Base-by-base conservation (phyloP, 1,139 yeast species). In the Hyphopichia pseudoburtonii region DNA sequence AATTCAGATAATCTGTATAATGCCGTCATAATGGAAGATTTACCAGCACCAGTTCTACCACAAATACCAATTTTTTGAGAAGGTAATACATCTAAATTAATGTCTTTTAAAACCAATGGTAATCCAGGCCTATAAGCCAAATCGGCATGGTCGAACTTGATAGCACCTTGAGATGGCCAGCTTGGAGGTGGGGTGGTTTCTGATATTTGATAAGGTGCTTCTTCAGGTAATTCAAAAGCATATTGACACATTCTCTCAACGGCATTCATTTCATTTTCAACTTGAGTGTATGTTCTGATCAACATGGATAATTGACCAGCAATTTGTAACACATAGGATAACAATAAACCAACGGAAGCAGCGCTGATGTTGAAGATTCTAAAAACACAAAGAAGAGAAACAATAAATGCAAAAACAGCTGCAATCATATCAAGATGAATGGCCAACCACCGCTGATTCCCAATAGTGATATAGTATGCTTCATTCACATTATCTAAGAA, bases 31-130 rank as follows among this genome's bases (percentile, higher is more conserved):
- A 84, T 78, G 2, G 87, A 78, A 16, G 84, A 76, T 57, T 84
- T 84, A 32, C 90, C 90, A 8, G 90, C 89, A 41, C 92, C 92
- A 1, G 90, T 84, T 50, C 90, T 74, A 17, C 92, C 92, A 61
- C 87, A 81, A 41, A 84, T 80, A 33, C 90, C 90, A 42, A 83
- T 70, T 52, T 81, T 82, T 54, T 81, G 80, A 12, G 78, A 73
- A 1, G 80, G 72, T 11, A 65, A 57, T 21, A 84, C 63, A 3
- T 54, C 48, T 30, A 78, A 54, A 29, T 57, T 54, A 34, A 88
- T 57, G 39, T 76, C 60, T 43, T 81, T 80, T 54, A 89, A 64
- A 4, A 86, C 95, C 24, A 75, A 63, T 1, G 96, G 96, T 38
- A 88, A 67, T 2, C 80, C 86, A 1, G 81, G 83, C 53, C 95